Evolutionary conservation across 1,139 yeast genomes (phyloP), one percentile per base, ranked within the genome.

Genomic region (Pichia sp.): DNA sequence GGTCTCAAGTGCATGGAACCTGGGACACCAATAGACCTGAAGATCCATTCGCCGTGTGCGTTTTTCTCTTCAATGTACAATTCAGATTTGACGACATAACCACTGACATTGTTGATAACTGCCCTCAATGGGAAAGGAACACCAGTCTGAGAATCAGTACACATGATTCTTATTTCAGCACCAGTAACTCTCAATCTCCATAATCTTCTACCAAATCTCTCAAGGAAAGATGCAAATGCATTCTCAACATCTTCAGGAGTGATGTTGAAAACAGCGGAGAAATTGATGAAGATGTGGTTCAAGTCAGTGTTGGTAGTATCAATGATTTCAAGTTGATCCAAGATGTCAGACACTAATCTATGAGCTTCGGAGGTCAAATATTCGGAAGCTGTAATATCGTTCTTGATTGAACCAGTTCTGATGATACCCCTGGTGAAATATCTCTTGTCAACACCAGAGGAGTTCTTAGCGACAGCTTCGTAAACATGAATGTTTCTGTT

Each of bases 1-100:
- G 96, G 82, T 64, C 97, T 80, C 67, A 91, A 72, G 59, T 91
- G 98, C 98, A 91, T 91, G 21, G 93, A 75, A 24, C 98, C 98
- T 38, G 96, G 94, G 49, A 77, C 73, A 39, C 94, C 96, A 58
- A 91, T 73, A 6, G 96, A 85, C 66, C 86, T 87, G 77, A 88
- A 91, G 21, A 91, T 85, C 96, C 96, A 87, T 55, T 87, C 96
- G 47, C 94, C 94, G 56, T 82, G 79, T 39, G 84, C 69, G 58
- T 87, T 88, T 70, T 83, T 86, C 45, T 87, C 84, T 64, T 91
- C 98, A 61, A 88, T 83, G 66, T 88, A 91, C 59, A 91, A 70
- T 53, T 93, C 97, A 33, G 94, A 81, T 63, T 85, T 87, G 45
- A 91, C 97, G 47, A 91, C 98, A 58, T 88, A 93, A 53, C 98